phyloP scores from a whole-genome alignment of 371 early-diverging fungal genomes.

The Lichtheimia ornata region DNA sequence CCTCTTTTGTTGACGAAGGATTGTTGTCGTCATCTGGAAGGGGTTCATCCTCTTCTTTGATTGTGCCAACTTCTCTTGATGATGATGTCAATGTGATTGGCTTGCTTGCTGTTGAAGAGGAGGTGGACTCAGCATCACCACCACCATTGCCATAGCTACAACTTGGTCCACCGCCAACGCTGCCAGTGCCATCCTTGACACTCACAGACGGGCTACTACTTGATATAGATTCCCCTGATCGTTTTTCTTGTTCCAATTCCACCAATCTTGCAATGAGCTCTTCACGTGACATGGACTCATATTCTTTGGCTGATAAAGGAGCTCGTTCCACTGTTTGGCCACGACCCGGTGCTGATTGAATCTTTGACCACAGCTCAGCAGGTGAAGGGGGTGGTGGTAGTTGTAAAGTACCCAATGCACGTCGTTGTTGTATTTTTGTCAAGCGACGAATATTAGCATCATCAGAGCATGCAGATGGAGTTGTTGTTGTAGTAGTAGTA shows the following conservation, averaged over 20 bases:
- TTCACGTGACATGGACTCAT: conserved; percentile 24
- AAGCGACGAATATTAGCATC: conserved; percentile 12
- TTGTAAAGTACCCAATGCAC: conserved; percentile 19
- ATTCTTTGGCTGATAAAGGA: conserved; percentile 6
- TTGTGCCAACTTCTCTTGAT: not conserved
- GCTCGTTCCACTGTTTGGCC: conserved; percentile 1
- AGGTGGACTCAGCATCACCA: too few relatives aligned
- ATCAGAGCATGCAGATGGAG: conserved; percentile 16
- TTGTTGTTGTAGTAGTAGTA: conserved; percentile 1
- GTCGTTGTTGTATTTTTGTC: conserved; percentile 24
- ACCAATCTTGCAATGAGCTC: conserved; percentile 26
- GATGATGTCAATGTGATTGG: not conserved
- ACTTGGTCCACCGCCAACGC: too few relatives aligned
- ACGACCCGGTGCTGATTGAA: not conserved
- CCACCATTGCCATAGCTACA: too few relatives aligned
- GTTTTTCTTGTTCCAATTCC: conserved; percentile 28
- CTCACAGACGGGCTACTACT: too few relatives aligned
- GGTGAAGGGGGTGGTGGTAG: conserved; percentile 42
- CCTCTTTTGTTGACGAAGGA: conserved; percentile 1
- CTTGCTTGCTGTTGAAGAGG: too few relatives aligned
- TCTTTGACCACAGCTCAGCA: conserved; percentile 31
- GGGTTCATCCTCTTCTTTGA: not conserved
- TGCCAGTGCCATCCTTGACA: too few relatives aligned
- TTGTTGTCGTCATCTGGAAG: not conserved
- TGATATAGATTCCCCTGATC: not conserved